Percentiles rank a stretch among this genome's conserved stretches.
phyloP scores from a whole-genome alignment of 1,139 yeast genomes.

The Nakaseomyces nivariensis region DNA sequence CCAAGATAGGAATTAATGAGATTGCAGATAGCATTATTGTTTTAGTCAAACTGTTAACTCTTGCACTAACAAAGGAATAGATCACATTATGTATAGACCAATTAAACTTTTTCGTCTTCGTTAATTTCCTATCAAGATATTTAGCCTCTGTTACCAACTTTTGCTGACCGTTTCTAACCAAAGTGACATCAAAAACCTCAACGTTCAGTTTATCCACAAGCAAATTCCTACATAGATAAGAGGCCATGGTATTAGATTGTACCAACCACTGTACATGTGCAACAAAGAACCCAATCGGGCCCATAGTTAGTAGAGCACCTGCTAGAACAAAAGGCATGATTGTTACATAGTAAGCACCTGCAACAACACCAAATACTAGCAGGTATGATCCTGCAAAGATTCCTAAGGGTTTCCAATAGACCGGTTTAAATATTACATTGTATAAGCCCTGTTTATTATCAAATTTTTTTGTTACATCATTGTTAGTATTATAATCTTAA shows the following conservation, averaged over 20 bases:
- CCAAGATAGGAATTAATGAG: conserved; percentile 24
- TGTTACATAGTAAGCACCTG: conserved; percentile 14
- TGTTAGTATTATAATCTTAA: background rate
- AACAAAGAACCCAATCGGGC: conserved; percentile 23
- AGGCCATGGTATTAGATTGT: conserved; percentile 21
- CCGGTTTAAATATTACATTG: conserved; percentile 15
- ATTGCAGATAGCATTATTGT: conserved; percentile 6
- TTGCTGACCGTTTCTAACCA: conserved; percentile 14
- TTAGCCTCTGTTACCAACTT: conserved; percentile 15
- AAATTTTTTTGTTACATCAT: background rate
- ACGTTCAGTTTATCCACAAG: conserved; percentile 17
- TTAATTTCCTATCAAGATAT: conserved; percentile 6
- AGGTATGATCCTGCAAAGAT: conserved; percentile 18
- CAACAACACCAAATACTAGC: conserved; percentile 18
- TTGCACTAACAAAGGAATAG: conserved; percentile 7
- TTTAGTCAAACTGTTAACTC: conserved; percentile 1
- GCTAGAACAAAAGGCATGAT: conserved; percentile 19
- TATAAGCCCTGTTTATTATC: conserved; percentile 16
- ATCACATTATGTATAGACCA: conserved; percentile 3
- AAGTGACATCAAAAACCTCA: conserved; percentile 22
- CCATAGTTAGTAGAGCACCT: conserved; percentile 17
- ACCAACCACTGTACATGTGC: conserved; percentile 23
- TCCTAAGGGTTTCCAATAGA: conserved; percentile 22
- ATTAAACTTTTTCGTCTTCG: background rate
- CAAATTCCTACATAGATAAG: conserved; percentile 16